A percentile compares a stretch with the other conserved stretches of the same genome.
Evolutionary conservation across 805 yeast genomes (phyloP).

Genomic region (Maudiozyma barnettii): DNA sequence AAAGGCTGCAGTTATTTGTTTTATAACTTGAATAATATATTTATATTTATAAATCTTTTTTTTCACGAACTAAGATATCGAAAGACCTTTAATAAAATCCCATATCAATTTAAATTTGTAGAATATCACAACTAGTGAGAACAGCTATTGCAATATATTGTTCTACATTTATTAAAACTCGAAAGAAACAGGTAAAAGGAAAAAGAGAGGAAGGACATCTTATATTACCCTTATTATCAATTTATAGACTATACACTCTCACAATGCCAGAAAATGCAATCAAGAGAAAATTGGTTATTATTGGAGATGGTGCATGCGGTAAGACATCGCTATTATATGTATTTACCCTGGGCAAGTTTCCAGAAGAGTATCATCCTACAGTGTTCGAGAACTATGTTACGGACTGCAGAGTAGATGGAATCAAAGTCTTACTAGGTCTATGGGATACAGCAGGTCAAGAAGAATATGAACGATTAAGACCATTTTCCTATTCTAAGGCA

Average conservation of each 20-base stretch:
- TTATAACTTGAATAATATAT: too few species aligned
- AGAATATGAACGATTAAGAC: conserved; percentile 84
- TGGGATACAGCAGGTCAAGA: conserved; percentile 99
- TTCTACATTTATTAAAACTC: too few species aligned
- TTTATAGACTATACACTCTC: background rate
- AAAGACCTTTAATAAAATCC: too few species aligned
- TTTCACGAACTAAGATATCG: too few species aligned
- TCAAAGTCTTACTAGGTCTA: conserved; percentile 74
- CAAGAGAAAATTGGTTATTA: conserved; percentile 74
- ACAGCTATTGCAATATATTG: too few species aligned
- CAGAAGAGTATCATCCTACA: conserved; percentile 87
- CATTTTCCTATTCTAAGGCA: conserved; percentile 79
- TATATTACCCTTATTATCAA: too few species aligned
- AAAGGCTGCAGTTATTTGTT: too few species aligned
- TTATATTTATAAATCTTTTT: too few species aligned
- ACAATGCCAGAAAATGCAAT: conserved; percentile 29
- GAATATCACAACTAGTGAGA: too few species aligned
- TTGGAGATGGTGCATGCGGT: conserved; percentile 94
- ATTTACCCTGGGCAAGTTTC: conserved; percentile 87
- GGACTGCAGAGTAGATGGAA: conserved; percentile 89
- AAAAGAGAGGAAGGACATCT: too few species aligned
- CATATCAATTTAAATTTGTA: too few species aligned
- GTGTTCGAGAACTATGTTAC: conserved; percentile 92
- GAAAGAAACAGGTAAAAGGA: too few species aligned
- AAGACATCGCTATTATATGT: conserved; percentile 86